Percentiles rank a stretch among this genome's conserved stretches.
Evolutionary conservation across 495 filamentous ascomycete species (phyloP).

Genomic region (Collariella sp.): DNA sequence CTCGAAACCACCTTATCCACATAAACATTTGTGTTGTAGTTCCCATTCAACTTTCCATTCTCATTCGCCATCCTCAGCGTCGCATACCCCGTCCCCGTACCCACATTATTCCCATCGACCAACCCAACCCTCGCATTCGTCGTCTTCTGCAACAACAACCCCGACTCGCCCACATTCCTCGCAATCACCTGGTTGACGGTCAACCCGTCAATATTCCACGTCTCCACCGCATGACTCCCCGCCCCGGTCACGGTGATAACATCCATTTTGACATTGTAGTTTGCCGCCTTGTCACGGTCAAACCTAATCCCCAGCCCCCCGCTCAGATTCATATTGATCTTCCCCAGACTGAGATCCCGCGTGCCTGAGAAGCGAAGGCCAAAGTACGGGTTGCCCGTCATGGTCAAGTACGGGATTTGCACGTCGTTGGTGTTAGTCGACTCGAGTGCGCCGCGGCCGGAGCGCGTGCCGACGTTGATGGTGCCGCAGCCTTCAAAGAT

Average conservation of each 20-base stretch:
- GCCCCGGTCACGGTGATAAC: slow-evolving; percentile 35
- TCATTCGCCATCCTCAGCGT: slow-evolving; percentile 40
- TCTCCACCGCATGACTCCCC: slow-evolving; percentile 39
- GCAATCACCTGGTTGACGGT: slow-evolving; percentile 35
- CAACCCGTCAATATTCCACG: slow-evolving; percentile 41
- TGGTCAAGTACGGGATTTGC: slow-evolving; percentile 36
- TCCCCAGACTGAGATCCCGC: slow-evolving; percentile 29
- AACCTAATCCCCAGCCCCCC: slow-evolving; percentile 41
- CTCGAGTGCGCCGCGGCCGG: slow-evolving; percentile 39
- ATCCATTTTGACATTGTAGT: slow-evolving; percentile 38
- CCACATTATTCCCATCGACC: slow-evolving; percentile 41
- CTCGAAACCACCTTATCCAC: slow-evolving; percentile 39
- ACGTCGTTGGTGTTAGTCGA: slow-evolving; percentile 27
- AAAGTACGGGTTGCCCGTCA: slow-evolving; percentile 43
- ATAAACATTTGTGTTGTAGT: slow-evolving; percentile 36
- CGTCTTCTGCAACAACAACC: slow-evolving; percentile 36
- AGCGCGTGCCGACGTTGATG: slow-evolving; percentile 34
- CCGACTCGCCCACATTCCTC: slow-evolving; percentile 37
- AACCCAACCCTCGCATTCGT: slow-evolving; percentile 35
- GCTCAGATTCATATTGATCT: slow-evolving; percentile 38
- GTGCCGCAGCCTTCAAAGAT: slow-evolving; percentile 43
- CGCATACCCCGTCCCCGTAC: slow-evolving; percentile 36
- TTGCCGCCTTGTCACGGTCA: slow-evolving; percentile 36
- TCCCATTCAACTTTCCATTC: slow-evolving; percentile 35
- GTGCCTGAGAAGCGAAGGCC: slow-evolving; percentile 39